Evolutionary conservation across 768 basidiomycete species (phyloP).

Genomic region (Podaxis sp.): DNA sequence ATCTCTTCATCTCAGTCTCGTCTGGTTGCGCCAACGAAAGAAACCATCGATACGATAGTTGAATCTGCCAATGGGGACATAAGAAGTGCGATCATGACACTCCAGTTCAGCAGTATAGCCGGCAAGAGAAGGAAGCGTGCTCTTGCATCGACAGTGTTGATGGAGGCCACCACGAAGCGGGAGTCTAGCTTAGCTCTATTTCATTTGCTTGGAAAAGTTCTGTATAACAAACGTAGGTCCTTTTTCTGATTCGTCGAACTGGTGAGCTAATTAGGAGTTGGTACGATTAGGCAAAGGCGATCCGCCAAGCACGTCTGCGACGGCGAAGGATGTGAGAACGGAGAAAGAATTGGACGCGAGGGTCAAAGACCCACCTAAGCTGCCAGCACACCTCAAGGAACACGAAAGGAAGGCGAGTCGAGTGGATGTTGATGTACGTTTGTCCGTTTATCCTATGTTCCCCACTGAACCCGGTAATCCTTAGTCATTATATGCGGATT

Average conservation of each 20-base stretch:
- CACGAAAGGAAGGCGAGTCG: slow-evolving; percentile 69
- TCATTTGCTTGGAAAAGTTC: no score
- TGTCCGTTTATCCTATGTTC: background rate
- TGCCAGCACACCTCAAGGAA: slow-evolving; percentile 58
- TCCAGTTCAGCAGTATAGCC: slow-evolving; percentile 78
- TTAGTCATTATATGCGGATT: slow-evolving; percentile 77
- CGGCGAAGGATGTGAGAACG: slow-evolving; percentile 60
- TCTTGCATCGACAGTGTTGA: no score
- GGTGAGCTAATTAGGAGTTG: slow-evolving; percentile 3
- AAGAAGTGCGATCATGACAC: slow-evolving; percentile 87
- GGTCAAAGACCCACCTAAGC: slow-evolving; percentile 50
- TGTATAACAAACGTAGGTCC: slow-evolving; percentile 85
- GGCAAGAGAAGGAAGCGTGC: slow-evolving; percentile 36
- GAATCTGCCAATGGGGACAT: slow-evolving; percentile 88
- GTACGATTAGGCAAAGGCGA: slow-evolving; percentile 68
- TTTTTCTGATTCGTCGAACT: background rate
- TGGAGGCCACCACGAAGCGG: no score
- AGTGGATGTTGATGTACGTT: slow-evolving; percentile 60
- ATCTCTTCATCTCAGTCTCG: slow-evolving; percentile 18
- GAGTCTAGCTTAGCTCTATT: no score
- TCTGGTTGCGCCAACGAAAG: slow-evolving; percentile 48
- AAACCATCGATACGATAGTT: slow-evolving; percentile 72
- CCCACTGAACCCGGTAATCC: background rate
- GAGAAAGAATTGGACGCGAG: slow-evolving; percentile 56
- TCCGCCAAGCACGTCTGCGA: slow-evolving; percentile 50